Percentiles rank a stretch among this genome's conserved stretches.
These are phyloP conservation scores for Catenaria anguillulae DNA, from an alignment of 371 early-diverging fungal species.

Conservation along the genomic window DNA sequence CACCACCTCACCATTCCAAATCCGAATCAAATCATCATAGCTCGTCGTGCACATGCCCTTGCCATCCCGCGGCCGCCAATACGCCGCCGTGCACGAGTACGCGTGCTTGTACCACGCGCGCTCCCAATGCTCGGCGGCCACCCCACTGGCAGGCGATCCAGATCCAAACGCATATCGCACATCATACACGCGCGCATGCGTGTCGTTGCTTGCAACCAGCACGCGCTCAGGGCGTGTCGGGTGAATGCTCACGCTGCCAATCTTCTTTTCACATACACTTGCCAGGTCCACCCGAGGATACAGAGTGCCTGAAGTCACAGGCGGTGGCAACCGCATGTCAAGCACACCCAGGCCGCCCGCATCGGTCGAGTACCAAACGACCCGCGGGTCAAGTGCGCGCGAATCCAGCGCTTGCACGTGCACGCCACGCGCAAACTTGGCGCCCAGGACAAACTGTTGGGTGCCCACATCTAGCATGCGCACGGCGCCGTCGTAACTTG, in stretches of 20 bases:
- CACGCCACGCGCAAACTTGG: not conserved
- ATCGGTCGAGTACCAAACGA: not conserved
- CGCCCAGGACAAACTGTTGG: not conserved
- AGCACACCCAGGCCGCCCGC: not conserved
- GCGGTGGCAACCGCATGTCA: no score
- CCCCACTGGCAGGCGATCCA: not conserved
- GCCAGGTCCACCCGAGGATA: no score
- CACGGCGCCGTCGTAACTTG: not conserved
- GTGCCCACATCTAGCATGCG: not conserved
- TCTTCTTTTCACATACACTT: not conserved
- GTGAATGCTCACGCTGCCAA: not conserved
- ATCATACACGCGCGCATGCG: not conserved
- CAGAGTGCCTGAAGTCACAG: no score
- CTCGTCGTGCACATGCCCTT: not conserved
- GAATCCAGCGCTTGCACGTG: not conserved
- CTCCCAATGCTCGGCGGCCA: not conserved
- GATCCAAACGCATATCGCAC: not conserved
- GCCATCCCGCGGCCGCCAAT: not conserved
- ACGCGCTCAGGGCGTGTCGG: not conserved
- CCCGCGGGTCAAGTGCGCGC: not conserved
- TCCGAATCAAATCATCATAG: slow-evolving; percentile 1
- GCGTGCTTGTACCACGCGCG: slow-evolving; percentile 2
- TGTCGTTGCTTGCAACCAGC: not conserved
- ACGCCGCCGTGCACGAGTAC: slow-evolving; percentile 1
- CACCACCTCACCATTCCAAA: not conserved